Percentiles rank a stretch among this genome's conserved stretches.
Evolutionary conservation across 2,329 filamentous ascomycete species (phyloP).

Genomic region (Ophiostoma pallidulum): DNA sequence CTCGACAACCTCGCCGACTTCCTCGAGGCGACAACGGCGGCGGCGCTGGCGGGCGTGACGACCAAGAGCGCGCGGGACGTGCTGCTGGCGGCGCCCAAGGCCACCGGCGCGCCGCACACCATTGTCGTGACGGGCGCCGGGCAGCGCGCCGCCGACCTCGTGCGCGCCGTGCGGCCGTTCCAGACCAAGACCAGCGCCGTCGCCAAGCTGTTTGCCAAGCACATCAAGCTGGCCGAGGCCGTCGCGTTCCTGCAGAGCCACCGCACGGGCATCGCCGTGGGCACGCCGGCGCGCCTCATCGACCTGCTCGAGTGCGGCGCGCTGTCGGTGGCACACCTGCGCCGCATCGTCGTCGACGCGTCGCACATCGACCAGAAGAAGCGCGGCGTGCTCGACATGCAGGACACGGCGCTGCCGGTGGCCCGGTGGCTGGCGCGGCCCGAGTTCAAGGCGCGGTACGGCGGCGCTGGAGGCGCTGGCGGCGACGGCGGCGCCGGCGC

Average conservation of each 20-base stretch:
- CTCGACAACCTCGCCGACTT: conserved; percentile 70
- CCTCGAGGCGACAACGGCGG: conserved; percentile 55
- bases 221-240: conserved; percentile 89
- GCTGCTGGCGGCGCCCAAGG: conserved; percentile 42
- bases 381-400: conserved; percentile 88
- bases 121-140: conserved; percentile 80
- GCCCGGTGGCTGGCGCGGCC: conserved; percentile 61
- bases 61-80: conserved; percentile 2
- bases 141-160: conserved; percentile 75
- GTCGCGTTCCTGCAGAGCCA: conserved; percentile 60
- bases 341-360: conserved; percentile 78
- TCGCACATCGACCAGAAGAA: conserved; percentile 95
- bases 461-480: too few relatives aligned
- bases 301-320: conserved; percentile 75
- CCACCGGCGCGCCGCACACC: conserved; percentile 71
- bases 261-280: conserved; percentile 77
- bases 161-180: conserved; percentile 65
- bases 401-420: conserved; percentile 76
- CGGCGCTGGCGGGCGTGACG: conserved; percentile 34
- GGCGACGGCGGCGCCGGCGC: conserved; percentile 13
- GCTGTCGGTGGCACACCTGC: conserved; percentile 59
- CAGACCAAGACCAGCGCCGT: conserved; percentile 69
- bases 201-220: conserved; percentile 93
- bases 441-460: conserved; percentile 58
- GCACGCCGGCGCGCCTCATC: conserved; percentile 73